Percentiles rank a stretch among this genome's conserved stretches.
These are phyloP conservation scores for Psilocybe subaeruginosa DNA, from an alignment of 768 basidiomycete genomes.

Conservation along the genomic window DNA sequence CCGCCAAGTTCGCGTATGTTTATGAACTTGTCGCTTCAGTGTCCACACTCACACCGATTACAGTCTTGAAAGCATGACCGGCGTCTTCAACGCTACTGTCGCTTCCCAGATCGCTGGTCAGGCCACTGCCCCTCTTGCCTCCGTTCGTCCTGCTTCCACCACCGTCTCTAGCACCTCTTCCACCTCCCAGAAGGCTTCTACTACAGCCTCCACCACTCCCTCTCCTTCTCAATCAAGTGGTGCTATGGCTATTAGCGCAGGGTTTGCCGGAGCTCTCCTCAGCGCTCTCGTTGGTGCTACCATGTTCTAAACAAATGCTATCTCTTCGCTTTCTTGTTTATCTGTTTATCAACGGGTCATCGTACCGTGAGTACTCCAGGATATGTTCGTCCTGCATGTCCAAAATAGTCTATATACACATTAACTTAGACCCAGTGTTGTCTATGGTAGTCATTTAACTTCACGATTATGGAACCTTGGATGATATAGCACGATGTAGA, in stretches of 20 bases:
- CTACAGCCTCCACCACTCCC: constrained; percentile 9
- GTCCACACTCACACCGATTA: not conserved
- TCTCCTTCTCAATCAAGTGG: constrained; percentile 21
- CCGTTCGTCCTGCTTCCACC: constrained; percentile 25
- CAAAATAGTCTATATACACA: not conserved
- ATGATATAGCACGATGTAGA: not conserved
- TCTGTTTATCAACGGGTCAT: too few species aligned
- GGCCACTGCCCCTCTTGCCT: constrained; percentile 56
- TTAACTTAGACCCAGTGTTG: not conserved
- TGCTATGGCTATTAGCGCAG: constrained; percentile 28
- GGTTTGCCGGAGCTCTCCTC: constrained; percentile 36
- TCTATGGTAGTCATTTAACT: not conserved
- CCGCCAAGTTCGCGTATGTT: constrained; percentile 74
- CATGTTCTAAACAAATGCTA: constrained; percentile 33
- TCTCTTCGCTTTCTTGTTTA: not conserved
- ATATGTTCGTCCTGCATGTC: not conserved
- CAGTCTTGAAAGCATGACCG: constrained; percentile 73
- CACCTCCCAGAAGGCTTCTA: constrained; percentile 12
- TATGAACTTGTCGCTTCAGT: not conserved
- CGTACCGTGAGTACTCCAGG: not conserved
- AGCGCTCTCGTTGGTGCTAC: constrained; percentile 38
- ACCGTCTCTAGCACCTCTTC: constrained; percentile 21
- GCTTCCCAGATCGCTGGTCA: constrained; percentile 64
- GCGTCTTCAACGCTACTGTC: constrained; percentile 60
- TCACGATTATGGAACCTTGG: not conserved